Conservation (phyloP, 2,329 filamentous ascomycete genomes). For the Penicillium sp. region DNA sequence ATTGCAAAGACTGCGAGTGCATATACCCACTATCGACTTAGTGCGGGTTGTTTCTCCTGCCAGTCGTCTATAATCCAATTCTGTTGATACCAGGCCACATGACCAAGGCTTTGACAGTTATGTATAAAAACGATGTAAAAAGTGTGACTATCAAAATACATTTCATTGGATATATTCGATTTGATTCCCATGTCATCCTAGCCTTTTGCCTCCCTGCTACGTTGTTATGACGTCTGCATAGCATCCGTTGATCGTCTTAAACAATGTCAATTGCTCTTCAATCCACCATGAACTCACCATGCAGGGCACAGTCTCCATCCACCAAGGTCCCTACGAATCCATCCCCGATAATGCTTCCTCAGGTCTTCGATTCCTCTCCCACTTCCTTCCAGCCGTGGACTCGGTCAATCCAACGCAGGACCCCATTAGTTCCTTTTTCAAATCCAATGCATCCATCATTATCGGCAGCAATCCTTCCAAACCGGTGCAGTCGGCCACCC, state of each 20-base stretch:
- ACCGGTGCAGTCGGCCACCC: slow-evolving; percentile 5
- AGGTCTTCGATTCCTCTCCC: slow-evolving; percentile 21
- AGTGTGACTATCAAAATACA: background rate
- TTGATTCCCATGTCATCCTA: background rate
- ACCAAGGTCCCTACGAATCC: slow-evolving; percentile 20
- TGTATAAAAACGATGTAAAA: background rate
- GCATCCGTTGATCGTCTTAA: background rate
- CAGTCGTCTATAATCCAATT: background rate
- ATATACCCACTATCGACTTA: background rate
- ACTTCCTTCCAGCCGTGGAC: slow-evolving; percentile 21
- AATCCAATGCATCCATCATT: slow-evolving; percentile 14
- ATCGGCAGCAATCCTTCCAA: slow-evolving; percentile 19
- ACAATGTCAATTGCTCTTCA: background rate
- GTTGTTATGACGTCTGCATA: background rate
- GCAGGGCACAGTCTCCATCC: slow-evolving; percentile 11
- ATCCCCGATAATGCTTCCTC: slow-evolving; percentile 17
- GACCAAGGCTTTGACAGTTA: background rate
- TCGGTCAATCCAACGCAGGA: slow-evolving; percentile 8
- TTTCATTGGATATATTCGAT: background rate
- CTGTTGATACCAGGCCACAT: background rate
- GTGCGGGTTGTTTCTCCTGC: background rate
- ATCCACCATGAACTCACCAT: background rate
- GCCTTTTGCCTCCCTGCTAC: background rate
- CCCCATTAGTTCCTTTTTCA: slow-evolving; percentile 14
- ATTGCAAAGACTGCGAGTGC: background rate